These are phyloP conservation scores for Sphagnum contortum DNA, from an alignment of 225 moss, liverwort and hornwort species.

Conservation along the genomic window DNA sequence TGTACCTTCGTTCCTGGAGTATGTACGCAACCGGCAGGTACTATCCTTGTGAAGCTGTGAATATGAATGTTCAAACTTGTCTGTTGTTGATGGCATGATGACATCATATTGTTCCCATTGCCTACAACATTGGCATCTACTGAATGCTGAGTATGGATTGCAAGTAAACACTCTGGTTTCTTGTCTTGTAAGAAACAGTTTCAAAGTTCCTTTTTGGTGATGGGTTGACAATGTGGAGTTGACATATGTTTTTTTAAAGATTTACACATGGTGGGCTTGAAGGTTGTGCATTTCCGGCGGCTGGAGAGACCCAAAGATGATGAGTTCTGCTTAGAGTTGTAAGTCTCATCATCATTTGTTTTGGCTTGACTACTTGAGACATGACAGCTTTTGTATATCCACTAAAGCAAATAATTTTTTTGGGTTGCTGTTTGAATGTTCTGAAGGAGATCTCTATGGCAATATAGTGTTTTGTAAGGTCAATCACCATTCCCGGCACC, in stretches of 20 bases:
- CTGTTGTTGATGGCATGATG: conserved; percentile 5
- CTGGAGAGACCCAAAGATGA: conserved; percentile 59
- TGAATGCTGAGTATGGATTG: no score
- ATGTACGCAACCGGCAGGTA: conserved; percentile 73
- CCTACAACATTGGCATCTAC: no score
- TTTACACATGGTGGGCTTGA: not conserved
- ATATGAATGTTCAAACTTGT: no score
- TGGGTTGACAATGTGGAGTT: no score
- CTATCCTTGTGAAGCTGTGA: not conserved
- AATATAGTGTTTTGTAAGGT: not conserved
- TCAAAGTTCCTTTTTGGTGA: no score
- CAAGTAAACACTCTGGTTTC: no score
- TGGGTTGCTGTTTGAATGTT: not conserved
- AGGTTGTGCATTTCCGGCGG: conserved; percentile 60
- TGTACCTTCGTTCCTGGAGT: conserved; percentile 55
- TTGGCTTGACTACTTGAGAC: no score
- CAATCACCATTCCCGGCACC: not conserved
- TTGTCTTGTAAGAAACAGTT: no score
- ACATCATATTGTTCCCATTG: conserved; percentile 1
- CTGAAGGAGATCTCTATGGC: not conserved
- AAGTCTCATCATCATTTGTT: conserved; percentile 6
- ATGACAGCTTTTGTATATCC: not conserved
- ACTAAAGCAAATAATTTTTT: not conserved
- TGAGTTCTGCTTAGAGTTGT: conserved; percentile 60
- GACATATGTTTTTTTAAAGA: no score